Evolutionary conservation across 352 stramenopile species (phyloP).

Genomic region (Aphanomyces cochlioides): DNA sequence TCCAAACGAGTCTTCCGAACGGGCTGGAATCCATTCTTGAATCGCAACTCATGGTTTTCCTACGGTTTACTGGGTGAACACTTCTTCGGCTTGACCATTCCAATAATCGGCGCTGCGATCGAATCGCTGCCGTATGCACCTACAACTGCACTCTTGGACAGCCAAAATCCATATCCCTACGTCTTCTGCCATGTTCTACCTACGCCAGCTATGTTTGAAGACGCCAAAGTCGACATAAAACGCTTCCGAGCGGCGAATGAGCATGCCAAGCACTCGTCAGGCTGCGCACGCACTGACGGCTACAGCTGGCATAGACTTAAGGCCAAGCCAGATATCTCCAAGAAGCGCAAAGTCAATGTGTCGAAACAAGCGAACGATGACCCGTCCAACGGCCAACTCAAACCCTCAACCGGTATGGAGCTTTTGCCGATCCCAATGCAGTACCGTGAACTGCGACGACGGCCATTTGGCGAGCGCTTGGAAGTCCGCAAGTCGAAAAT

Average conservation of each 20-base stretch:
- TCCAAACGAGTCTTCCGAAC: conserved; percentile 43
- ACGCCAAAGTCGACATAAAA: conserved; percentile 78
- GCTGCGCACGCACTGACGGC: conserved; percentile 83
- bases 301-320: conserved; percentile 55
- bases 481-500: conserved; percentile 92
- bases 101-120: conserved; percentile 59
- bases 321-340: conserved; percentile 34
- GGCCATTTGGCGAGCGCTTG: conserved; percentile 88
- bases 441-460: conserved; percentile 89
- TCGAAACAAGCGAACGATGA: conserved; percentile 56
- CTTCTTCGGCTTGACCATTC: conserved; percentile 80
- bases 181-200: conserved; percentile 83
- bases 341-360: conserved; percentile 36
- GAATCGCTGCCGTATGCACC: conserved; percentile 68
- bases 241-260: conserved; percentile 75
- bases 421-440: conserved; percentile 84
- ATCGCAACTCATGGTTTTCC: conserved; percentile 72
- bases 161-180: conserved; percentile 49
- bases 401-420: conserved; percentile 46
- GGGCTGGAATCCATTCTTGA: conserved; percentile 67
- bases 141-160: conserved; percentile 50
- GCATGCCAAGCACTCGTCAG: conserved; percentile 75
- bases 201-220: conserved; percentile 60
- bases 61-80: conserved; percentile 70
- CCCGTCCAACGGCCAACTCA: conserved; percentile 28